phyloP scores from a whole-genome alignment of 495 filamentous ascomycete genomes.

The Emericellopsis terricola region DNA sequence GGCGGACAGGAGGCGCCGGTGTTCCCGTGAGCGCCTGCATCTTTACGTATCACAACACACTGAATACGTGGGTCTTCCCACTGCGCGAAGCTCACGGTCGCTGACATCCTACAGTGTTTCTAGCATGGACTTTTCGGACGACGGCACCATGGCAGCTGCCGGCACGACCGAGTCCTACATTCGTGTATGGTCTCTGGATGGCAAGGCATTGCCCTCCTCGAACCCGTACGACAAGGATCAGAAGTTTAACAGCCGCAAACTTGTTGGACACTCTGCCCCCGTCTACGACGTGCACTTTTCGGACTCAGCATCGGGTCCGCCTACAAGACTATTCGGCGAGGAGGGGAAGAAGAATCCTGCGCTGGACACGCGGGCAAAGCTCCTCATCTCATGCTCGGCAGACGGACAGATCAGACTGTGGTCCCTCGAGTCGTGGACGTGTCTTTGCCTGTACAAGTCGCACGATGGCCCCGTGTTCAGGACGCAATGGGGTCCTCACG shows the following conservation, averaged over 20 bases:
- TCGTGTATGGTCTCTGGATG: conserved; percentile 77
- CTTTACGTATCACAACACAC: conserved; percentile 95
- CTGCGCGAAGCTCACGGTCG: not conserved
- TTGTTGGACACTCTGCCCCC: conserved; percentile 81
- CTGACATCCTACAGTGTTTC: conserved; percentile 52
- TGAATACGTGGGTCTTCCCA: conserved; percentile 49
- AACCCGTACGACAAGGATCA: conserved; percentile 19
- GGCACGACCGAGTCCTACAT: conserved; percentile 90
- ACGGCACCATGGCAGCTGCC: conserved; percentile 64
- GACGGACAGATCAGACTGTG: conserved; percentile 81
- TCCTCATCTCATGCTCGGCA: conserved; percentile 71
- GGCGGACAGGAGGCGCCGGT: conserved; percentile 61
- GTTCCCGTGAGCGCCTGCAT: conserved; percentile 74
- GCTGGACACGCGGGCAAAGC: conserved; percentile 40
- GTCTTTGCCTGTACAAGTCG: conserved; percentile 80
- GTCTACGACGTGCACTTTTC: conserved; percentile 85
- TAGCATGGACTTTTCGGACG: conserved; percentile 84
- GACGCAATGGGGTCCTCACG: conserved; percentile 77
- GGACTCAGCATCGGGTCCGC: conserved; percentile 42
- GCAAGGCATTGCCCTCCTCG: conserved; percentile 41
- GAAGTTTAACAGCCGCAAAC: conserved; percentile 44
- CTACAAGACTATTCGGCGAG: conserved; percentile 20
- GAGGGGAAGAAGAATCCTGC: conserved; percentile 25
- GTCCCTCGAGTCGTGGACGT: conserved; percentile 79
- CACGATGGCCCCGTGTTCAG: conserved; percentile 82